phyloP scores from a whole-genome alignment of 495 filamentous ascomycete species.

The Tuber umbilicatum region DNA sequence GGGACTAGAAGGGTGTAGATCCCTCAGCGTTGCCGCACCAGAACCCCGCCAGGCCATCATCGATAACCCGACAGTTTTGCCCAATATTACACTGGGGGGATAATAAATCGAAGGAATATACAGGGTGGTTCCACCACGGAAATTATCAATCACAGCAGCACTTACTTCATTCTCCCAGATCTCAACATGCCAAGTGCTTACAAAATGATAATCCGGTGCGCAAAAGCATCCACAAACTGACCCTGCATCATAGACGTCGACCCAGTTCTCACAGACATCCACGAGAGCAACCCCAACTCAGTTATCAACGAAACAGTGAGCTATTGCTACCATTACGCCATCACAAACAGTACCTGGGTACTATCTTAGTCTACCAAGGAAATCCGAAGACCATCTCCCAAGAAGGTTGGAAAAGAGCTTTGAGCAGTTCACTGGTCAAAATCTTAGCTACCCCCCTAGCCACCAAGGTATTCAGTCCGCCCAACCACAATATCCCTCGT shows the following conservation, averaged over 20 bases:
- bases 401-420: too few species aligned
- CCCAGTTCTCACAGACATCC: conserved; percentile 46
- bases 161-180: not conserved
- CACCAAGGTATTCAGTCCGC: not conserved
- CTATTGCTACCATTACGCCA: conserved; percentile 44
- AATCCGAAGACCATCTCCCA: too few species aligned
- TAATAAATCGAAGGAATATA: conserved; percentile 2
- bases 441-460: not conserved
- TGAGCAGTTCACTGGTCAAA: too few species aligned
- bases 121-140: conserved; percentile 8
- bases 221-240: conserved; percentile 57
- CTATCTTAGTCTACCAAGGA: too few species aligned
- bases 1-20: conserved; percentile 46
- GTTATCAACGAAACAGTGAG: conserved; percentile 23
- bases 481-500: not conserved
- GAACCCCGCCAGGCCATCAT: not conserved
- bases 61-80: not conserved
- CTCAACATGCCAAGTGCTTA: not conserved
- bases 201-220: conserved; percentile 51
- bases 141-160: conserved; percentile 6
- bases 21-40: conserved; percentile 42
- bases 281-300: conserved; percentile 32
- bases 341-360: conserved; percentile 48
- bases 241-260: conserved; percentile 52
- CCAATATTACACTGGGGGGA: conserved; percentile 7